Conservation (phyloP, 2,329 filamentous ascomycete species). For the Dothidotthia symphoricarpi region DNA sequence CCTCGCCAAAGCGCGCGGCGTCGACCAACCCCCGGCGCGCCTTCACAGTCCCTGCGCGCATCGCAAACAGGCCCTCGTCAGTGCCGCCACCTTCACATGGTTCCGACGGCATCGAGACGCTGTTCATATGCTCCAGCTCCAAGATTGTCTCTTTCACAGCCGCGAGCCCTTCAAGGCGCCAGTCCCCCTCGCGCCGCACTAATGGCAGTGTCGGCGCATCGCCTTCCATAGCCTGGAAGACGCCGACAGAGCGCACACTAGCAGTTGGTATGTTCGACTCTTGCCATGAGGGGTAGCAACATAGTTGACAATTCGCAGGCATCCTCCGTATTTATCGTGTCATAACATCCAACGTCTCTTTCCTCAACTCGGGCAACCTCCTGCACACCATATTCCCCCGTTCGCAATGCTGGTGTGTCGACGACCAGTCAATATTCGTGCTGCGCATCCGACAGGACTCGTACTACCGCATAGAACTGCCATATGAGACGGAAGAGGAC, state of each 20-base stretch:
- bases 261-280: constrained; percentile 61
- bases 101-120: constrained; percentile 59
- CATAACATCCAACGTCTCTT: constrained; percentile 75
- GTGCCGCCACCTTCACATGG: constrained; percentile 39
- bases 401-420: constrained; percentile 92
- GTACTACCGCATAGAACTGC: constrained; percentile 89
- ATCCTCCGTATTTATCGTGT: constrained; percentile 81
- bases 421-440: constrained; percentile 81
- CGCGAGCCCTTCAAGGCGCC: constrained; percentile 30
- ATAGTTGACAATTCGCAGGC: constrained; percentile 48
- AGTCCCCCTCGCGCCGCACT: constrained; percentile 35
- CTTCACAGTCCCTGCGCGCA: constrained; percentile 49
- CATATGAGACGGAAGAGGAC: constrained; percentile 63
- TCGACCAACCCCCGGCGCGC: constrained; percentile 43
- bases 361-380: constrained; percentile 79
- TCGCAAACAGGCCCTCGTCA: constrained; percentile 31
- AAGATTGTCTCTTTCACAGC: constrained; percentile 67
- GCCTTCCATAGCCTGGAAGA: constrained; percentile 69
- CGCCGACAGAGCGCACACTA: constrained; percentile 75
- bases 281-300: not conserved
- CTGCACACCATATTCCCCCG: constrained; percentile 84
- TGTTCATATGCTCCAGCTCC: constrained; percentile 71
- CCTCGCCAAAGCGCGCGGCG: constrained; percentile 28
- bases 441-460: constrained; percentile 77
- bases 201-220: constrained; percentile 48